These are phyloP conservation scores for Alnus rubra DNA, from an alignment of 306 rosid species.

Conservation along the genomic window DNA sequence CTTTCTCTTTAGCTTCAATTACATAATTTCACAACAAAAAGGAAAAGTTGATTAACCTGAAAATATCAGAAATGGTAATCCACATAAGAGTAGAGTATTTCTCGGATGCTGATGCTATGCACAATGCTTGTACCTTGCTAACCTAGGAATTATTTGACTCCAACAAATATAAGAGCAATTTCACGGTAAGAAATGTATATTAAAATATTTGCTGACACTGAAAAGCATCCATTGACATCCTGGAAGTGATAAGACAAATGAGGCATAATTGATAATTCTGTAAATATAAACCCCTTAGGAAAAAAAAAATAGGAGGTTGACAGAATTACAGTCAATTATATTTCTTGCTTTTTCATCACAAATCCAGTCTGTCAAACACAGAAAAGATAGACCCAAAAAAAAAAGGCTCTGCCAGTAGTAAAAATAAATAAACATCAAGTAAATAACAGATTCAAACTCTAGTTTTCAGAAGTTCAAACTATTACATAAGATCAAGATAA, in stretches of 20 bases:
- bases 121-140: background rate
- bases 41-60: background rate
- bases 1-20: conserved; percentile 26
- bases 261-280: background rate
- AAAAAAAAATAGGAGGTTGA: background rate
- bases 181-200: background rate
- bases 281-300: too few species aligned
- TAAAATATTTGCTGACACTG: background rate
- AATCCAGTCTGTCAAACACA: background rate
- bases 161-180: background rate
- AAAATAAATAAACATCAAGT: background rate
- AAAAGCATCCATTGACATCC: background rate
- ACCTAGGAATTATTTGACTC: background rate
- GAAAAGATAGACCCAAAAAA: background rate
- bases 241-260: background rate
- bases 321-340: background rate
- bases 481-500: background rate
- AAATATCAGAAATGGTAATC: background rate
- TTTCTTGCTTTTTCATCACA: background rate
- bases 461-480: background rate
- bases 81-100: background rate
- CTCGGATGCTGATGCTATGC: background rate
- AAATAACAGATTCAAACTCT: background rate
- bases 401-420: background rate
- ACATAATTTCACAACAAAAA: background rate